These are phyloP conservation scores for Tricholomella constricta DNA, from an alignment of 768 basidiomycete genomes.

Conservation along the genomic window DNA sequence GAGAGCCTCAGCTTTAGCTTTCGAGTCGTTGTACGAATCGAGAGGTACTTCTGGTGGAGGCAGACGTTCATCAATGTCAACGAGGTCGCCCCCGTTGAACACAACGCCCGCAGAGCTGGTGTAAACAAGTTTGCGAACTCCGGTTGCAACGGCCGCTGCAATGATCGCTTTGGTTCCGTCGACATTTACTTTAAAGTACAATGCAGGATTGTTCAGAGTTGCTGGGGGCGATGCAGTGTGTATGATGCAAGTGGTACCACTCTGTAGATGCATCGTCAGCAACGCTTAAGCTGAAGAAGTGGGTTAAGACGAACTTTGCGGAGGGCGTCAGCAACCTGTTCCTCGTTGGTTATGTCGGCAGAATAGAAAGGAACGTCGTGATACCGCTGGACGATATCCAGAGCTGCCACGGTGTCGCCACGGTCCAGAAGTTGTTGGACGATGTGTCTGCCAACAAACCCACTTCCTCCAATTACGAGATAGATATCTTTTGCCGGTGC, in stretches of 20 bases:
- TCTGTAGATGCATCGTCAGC: conserved; percentile 41
- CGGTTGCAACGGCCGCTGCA: conserved; percentile 69
- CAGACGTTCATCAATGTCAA: conserved; percentile 87
- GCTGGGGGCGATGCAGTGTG: conserved; percentile 91
- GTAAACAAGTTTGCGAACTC: conserved; percentile 87
- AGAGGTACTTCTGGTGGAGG: conserved; percentile 71
- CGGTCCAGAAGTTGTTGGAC: conserved; percentile 82
- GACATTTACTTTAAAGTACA: conserved; percentile 94
- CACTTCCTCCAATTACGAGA: conserved; percentile 92
- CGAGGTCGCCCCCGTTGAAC: conserved; percentile 79
- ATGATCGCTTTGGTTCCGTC: conserved; percentile 87
- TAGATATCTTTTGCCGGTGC: conserved; percentile 60
- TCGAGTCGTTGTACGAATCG: conserved; percentile 94
- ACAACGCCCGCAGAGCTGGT: conserved; percentile 92
- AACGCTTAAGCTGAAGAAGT: neutral
- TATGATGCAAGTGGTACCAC: conserved; percentile 86
- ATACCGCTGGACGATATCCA: conserved; percentile 92
- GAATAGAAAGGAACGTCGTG: conserved; percentile 86
- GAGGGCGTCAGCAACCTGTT: conserved; percentile 70
- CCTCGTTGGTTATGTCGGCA: conserved; percentile 84
- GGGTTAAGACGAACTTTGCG: conserved; percentile 55
- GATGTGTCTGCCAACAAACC: conserved; percentile 89
- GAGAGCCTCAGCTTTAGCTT: conserved; percentile 82
- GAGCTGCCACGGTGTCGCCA: conserved; percentile 78
- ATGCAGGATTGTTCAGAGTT: conserved; percentile 56